Conservation (phyloP, 768 basidiomycete species). For the Phlegmacium glaucopus region DNA sequence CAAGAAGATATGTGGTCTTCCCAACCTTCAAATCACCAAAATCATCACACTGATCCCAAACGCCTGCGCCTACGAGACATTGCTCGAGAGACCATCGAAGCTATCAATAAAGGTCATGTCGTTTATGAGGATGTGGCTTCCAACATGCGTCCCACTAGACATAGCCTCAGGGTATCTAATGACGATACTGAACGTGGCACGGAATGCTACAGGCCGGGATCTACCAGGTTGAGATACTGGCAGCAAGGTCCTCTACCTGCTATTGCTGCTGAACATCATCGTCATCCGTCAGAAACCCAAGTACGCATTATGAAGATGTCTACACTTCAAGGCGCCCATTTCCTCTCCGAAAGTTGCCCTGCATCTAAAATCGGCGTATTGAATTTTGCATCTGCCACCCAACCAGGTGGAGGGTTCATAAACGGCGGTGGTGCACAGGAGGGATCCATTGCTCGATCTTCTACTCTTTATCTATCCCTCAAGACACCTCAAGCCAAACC, state of each 20-base stretch:
- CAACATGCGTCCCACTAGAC: not conserved
- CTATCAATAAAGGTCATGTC: slow-evolving; percentile 16
- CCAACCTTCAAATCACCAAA: not conserved
- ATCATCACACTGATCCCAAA: slow-evolving; percentile 1
- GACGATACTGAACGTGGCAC: slow-evolving; percentile 39
- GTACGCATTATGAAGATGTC: slow-evolving; percentile 53
- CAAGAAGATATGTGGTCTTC: too few species aligned
- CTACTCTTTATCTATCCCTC: slow-evolving; percentile 60
- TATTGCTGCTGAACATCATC: not conserved
- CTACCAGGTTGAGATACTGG: slow-evolving; percentile 39
- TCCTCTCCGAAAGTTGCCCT: slow-evolving; percentile 22
- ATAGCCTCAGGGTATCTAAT: slow-evolving; percentile 23
- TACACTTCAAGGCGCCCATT: slow-evolving; percentile 54
- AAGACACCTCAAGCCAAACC: slow-evolving; percentile 46
- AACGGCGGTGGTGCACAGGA: slow-evolving; percentile 49
- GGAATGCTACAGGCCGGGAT: slow-evolving; percentile 49
- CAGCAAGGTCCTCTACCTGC: slow-evolving; percentile 9
- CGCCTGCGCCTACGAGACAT: slow-evolving; percentile 13
- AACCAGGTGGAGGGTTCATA: slow-evolving; percentile 68
- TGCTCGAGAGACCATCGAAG: slow-evolving; percentile 12
- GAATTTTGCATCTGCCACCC: slow-evolving; percentile 70
- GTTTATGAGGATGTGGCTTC: slow-evolving; percentile 6
- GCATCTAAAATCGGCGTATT: slow-evolving; percentile 49
- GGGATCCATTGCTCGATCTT: slow-evolving; percentile 69
- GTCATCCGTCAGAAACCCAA: slow-evolving; percentile 14